phyloP scores from a whole-genome alignment of 2,329 filamentous ascomycete species.

The Apiospora pterosperma region DNA sequence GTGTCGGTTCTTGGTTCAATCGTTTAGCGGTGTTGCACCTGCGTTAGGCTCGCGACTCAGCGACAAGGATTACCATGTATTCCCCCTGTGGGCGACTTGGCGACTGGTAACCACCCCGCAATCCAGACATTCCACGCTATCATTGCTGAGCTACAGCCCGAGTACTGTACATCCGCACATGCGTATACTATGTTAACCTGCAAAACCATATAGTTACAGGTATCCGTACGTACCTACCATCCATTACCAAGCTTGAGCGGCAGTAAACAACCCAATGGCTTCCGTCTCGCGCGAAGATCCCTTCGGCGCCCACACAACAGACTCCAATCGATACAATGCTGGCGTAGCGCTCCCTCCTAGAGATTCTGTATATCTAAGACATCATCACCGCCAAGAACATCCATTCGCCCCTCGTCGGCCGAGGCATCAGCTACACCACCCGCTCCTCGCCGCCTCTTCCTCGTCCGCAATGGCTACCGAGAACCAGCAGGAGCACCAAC shows the following conservation, averaged over 20 bases:
- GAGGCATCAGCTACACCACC: neutral
- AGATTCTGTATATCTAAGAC: conserved; percentile 1
- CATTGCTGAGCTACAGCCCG: neutral
- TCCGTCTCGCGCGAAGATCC: neutral
- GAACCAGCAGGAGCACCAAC: neutral
- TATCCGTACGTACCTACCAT: too few relatives aligned
- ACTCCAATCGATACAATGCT: neutral
- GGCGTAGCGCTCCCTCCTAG: neutral
- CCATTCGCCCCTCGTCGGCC: neutral
- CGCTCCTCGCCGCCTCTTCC: neutral
- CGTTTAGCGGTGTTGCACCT: neutral
- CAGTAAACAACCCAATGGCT: neutral
- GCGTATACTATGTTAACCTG: too few relatives aligned
- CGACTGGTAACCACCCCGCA: neutral
- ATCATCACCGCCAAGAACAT: neutral
- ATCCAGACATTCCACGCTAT: neutral
- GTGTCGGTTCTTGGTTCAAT: neutral
- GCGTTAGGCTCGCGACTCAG: neutral
- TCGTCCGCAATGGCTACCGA: neutral
- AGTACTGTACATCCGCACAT: neutral
- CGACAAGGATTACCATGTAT: neutral
- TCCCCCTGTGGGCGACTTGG: neutral
- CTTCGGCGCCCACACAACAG: neutral
- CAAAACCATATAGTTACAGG: too few relatives aligned
- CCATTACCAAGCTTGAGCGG: neutral